Evolutionary conservation across 2,329 filamentous ascomycete genomes (phyloP), one percentile per base, ranked within the genome.

Genomic region (Diaporthe vaccinii): DNA sequence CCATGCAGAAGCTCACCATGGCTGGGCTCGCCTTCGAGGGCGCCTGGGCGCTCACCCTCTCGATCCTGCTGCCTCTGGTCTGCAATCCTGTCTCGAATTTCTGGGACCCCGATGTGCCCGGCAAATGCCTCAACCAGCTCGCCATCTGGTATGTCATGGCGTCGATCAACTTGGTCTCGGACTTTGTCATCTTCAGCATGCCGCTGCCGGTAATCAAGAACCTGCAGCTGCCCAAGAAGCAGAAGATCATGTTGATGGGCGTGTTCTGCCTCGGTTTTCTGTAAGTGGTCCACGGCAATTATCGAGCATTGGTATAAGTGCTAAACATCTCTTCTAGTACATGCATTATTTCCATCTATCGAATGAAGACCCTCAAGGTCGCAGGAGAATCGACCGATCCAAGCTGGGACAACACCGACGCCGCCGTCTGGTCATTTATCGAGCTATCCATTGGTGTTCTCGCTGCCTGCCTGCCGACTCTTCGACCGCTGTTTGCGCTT

Each of bases 351-450:
- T 80, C 80, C 10, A 76, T 79, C 61, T 76, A 81, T 46, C 79
- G 80, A 31, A 78, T 81, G 46, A 77, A 77, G 8, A 80, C 80
- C 4, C 79, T 81, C n/a, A 76, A 76, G 17, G 69, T 73, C 17
- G 80, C 80, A n/a, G 79, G 76, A 10, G 73, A 46, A 31, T 68
- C 76, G 1, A 67, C 77, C 5, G 75, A 80, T 55, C 75, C 78
- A 2, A 79, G 78, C 49, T 81, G 80, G 80, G 80, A 80, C 51
- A 81, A 81, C 62, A 79, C 79, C 20, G 75, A 78, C 51, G 80
- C 81, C 0, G 81, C 81, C 7, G 62, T 80, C n/a, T 82, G 80
- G 81, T 82, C 81, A 3, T 79, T 80, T 53, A 77, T 82, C 12
- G 81, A 82, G 74, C 75, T 82, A 62, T 78, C 77, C 25, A 80